These are phyloP conservation scores for Trichodelitschia bisporula DNA, from an alignment of 495 filamentous ascomycete genomes.

Conservation along the genomic window DNA sequence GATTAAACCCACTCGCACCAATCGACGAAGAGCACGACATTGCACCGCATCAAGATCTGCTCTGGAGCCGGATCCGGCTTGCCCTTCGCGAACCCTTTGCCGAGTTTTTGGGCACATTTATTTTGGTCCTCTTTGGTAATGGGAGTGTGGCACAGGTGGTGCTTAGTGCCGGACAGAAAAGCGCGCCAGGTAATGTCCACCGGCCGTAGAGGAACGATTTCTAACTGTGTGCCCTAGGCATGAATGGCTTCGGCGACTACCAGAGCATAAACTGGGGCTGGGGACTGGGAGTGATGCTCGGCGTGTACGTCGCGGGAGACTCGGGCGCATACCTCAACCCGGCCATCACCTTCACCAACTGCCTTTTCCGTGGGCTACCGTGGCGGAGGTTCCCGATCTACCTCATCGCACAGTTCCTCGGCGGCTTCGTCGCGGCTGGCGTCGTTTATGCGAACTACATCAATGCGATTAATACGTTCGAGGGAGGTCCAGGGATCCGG, in stretches of 20 bases:
- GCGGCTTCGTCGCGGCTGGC: slow-evolving; percentile 12
- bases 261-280: no score
- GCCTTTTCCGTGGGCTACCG: slow-evolving; percentile 33
- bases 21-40: slow-evolving; percentile 6
- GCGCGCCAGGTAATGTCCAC: no score
- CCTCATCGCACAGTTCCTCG: slow-evolving; percentile 13
- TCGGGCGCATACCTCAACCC: slow-evolving; percentile 41
- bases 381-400: slow-evolving; percentile 24
- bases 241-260: no score
- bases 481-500: slow-evolving; percentile 26
- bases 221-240: no score
- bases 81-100: slow-evolving; percentile 29
- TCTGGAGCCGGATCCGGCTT: slow-evolving; percentile 24
- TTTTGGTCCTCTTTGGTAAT: slow-evolving; percentile 37
- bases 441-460: slow-evolving; percentile 28
- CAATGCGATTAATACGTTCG: slow-evolving; percentile 26
- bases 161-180: slow-evolving; percentile 19
- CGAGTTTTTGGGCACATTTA: slow-evolving; percentile 40
- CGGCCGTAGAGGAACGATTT: no score
- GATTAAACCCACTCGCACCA: slow-evolving; percentile 3
- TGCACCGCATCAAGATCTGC: slow-evolving; percentile 13
- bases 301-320: slow-evolving; percentile 33
- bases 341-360: slow-evolving; percentile 36
- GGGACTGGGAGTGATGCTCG: slow-evolving; percentile 36
- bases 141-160: slow-evolving; percentile 34